Conservation (phyloP, 2,329 filamentous ascomycete genomes). For the Cercospora sp. region DNA sequence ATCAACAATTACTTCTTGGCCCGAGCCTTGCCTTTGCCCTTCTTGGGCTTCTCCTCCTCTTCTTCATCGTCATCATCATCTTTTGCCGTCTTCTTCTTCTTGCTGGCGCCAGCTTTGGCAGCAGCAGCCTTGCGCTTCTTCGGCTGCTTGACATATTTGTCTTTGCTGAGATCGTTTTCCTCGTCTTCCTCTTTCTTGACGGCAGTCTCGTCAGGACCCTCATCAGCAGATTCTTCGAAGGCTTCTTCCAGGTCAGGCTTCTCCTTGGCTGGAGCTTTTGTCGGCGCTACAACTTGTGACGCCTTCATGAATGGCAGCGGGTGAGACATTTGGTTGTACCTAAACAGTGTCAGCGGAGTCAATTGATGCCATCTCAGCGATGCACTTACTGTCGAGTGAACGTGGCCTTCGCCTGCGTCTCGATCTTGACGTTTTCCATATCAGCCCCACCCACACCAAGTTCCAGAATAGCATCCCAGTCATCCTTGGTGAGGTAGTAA, state of each 20-base stretch:
- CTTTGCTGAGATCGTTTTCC: slow-evolving; percentile 82
- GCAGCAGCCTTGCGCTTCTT: slow-evolving; percentile 65
- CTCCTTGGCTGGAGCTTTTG: slow-evolving; percentile 68
- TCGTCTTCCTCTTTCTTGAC: slow-evolving; percentile 55
- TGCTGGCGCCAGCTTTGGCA: slow-evolving; percentile 51
- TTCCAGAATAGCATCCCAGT: slow-evolving; percentile 90
- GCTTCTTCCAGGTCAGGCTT: slow-evolving; percentile 95
- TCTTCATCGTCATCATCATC: slow-evolving; percentile 46
- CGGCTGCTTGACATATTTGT: slow-evolving; percentile 93
- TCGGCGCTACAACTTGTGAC: slow-evolving; percentile 70
- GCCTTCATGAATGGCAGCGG: slow-evolving; percentile 97
- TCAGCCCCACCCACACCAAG: slow-evolving; percentile 84
- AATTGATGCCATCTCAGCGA: neutral
- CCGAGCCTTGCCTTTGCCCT: slow-evolving; percentile 45
- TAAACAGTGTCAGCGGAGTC: slow-evolving; percentile 42
- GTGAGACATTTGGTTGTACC: slow-evolving; percentile 83
- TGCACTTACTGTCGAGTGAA: slow-evolving; percentile 81
- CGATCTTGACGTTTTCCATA: slow-evolving; percentile 72
- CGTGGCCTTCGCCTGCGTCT: slow-evolving; percentile 79
- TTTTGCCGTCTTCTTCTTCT: slow-evolving; percentile 71
- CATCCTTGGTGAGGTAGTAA: slow-evolving; percentile 91
- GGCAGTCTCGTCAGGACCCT: slow-evolving; percentile 47
- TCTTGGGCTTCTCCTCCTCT: slow-evolving; percentile 40
- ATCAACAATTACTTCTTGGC: slow-evolving; percentile 25
- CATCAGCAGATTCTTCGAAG: slow-evolving; percentile 82